Evolutionary conservation across 2,329 filamentous ascomycete species (phyloP), one percentile per base, ranked within the genome.

Genomic region (Cordyceps pruinosa): DNA sequence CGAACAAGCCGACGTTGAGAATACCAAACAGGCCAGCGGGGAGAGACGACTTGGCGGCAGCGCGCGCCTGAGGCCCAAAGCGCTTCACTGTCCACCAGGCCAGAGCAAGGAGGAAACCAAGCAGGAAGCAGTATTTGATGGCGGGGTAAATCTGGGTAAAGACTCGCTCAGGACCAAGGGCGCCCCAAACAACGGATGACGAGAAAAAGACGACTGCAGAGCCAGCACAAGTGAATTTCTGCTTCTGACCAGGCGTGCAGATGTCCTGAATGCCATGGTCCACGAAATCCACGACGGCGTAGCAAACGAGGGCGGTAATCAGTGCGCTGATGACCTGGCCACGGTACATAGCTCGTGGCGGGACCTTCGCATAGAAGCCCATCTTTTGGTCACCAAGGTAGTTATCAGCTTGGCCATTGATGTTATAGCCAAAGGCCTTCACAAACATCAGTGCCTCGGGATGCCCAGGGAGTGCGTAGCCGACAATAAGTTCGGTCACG

Each of bases 71-170:
- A 0, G 60, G 51, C 50, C 65, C 68, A 66, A 91, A 91, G 1
- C 88, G 86, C 66, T 90, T 90, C 65, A 88, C 79, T 6, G 87
- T 87, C 57, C 53, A 66, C 61, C 74, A 76, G 3, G 70, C 51
- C 5, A 76, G 13, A 15, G 72, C 69, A 12, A 76, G 63, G 39
- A 65, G 60, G 25, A 56, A 56, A 12, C 54, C 54, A 10, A 56
- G 54, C 26, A 56, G 15, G 45, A 56, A 56, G 35, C 19, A 68
- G 64, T 50, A 56, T 19, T 56, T 56, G 45, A 56, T 56, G 26
- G 54, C 37, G 2, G 54, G 54, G 28, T 56, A 56, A 8, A 56
- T 30, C 21, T 56, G 54, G 45, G 70, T 68, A 61, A 76, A 76
- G 67, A 75, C 66, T 65, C 55, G 66, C 58, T 64, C 64, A 42